Conservation (phyloP, 1,284 basidiomycete species). For the Sanguinoderma infundibulare region DNA sequence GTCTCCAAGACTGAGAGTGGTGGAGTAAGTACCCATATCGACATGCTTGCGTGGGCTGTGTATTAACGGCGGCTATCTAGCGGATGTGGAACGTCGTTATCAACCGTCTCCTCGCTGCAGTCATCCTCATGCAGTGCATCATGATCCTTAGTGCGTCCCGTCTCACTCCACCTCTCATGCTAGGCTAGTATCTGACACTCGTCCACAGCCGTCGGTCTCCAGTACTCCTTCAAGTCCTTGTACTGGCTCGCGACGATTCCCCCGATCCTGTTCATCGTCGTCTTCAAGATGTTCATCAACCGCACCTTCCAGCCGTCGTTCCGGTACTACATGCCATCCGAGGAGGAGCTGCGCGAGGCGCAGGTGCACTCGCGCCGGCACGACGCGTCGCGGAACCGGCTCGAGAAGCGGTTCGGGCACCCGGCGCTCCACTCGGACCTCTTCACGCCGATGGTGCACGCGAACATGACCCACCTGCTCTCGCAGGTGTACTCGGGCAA, state of each 20-base stretch:
- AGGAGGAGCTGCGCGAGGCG: constrained; percentile 70
- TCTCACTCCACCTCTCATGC: constrained; percentile 26
- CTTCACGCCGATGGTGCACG: constrained; percentile 89
- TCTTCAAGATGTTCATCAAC: constrained; percentile 85
- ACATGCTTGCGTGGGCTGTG: background rate
- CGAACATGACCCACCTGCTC: constrained; percentile 80
- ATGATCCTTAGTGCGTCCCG: constrained; percentile 83
- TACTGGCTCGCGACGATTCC: constrained; percentile 78
- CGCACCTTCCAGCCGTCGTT: constrained; percentile 73
- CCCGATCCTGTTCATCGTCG: constrained; percentile 75
- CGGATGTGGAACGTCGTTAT: constrained; percentile 92
- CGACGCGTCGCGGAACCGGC: constrained; percentile 69
- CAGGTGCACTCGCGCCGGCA: constrained; percentile 73
- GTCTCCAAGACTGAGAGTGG: constrained; percentile 89
- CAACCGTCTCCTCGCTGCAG: constrained; percentile 80
- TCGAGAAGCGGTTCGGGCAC: constrained; percentile 87
- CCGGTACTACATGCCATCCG: constrained; percentile 78
- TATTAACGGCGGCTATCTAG: constrained; percentile 41
- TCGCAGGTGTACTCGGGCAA: constrained; percentile 77
- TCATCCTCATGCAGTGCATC: constrained; percentile 83
- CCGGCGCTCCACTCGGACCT: constrained; percentile 80
- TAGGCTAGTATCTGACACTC: background rate
- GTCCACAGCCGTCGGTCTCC: constrained; percentile 79
- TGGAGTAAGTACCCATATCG: constrained; percentile 59
- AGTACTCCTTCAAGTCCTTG: constrained; percentile 74